Evolutionary conservation across 371 early-diverging fungal species (phyloP).

Genomic region (Rhizopus arrhizus): DNA sequence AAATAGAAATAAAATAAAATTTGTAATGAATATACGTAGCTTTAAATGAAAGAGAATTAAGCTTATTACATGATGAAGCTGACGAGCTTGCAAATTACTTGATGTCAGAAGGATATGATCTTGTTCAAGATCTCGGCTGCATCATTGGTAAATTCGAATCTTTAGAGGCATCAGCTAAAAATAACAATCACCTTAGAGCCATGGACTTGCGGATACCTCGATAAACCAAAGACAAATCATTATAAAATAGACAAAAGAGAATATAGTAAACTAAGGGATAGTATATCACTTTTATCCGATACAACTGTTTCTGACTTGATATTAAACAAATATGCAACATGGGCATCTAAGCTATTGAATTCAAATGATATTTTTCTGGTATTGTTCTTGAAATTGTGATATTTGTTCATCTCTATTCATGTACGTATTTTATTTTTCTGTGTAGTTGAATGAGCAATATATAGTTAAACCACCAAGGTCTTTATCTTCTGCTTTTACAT

Average conservation of each 20-base stretch:
- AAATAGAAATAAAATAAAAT: too few species aligned
- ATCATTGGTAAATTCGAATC: conserved; percentile 40
- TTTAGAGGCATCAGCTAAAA: background rate
- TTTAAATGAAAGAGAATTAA: conserved; percentile 30
- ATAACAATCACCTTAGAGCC: conserved; percentile 38
- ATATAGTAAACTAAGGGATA: conserved; percentile 37
- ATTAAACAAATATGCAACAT: conserved; percentile 37
- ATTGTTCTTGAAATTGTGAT: background rate
- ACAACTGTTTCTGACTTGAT: conserved; percentile 23
- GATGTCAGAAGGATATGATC: conserved; percentile 48
- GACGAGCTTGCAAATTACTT: conserved; percentile 53
- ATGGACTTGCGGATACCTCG: conserved; percentile 52
- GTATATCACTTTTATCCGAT: conserved; percentile 19
- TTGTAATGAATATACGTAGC: conserved; percentile 18
- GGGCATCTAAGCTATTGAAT: conserved; percentile 39
- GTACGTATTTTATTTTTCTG: background rate
- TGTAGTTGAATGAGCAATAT: conserved; percentile 62
- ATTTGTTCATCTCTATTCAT: background rate
- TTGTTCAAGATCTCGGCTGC: conserved; percentile 53
- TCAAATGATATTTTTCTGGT: conserved; percentile 24
- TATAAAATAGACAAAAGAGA: conserved; percentile 27
- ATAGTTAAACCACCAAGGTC: conserved; percentile 61
- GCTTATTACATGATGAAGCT: conserved; percentile 47
- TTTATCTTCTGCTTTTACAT: conserved; percentile 47
- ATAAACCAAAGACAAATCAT: conserved; percentile 19